A percentile compares a stretch with the other conserved stretches of the same genome.
phyloP scores from a whole-genome alignment of 2,329 filamentous ascomycete species.

The Lecanicillium sp. region DNA sequence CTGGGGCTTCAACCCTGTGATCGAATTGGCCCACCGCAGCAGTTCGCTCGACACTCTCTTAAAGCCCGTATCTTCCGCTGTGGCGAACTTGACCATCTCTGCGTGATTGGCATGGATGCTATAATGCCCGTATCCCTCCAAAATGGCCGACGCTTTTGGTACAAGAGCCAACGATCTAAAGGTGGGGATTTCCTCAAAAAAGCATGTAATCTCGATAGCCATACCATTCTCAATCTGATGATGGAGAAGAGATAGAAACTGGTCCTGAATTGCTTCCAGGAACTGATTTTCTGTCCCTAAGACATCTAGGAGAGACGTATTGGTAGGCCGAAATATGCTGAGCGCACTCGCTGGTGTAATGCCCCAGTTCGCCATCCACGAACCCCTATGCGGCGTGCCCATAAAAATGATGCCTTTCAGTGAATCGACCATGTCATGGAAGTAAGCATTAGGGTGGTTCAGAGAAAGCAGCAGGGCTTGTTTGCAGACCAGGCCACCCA shows the following conservation, averaged over 20 bases:
- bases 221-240: conserved; percentile 14
- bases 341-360: conserved; percentile 24
- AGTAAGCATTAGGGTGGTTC: conserved; percentile 24
- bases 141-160: conserved; percentile 24
- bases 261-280: conserved; percentile 20
- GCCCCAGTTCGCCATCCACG: conserved; percentile 29
- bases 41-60: conserved; percentile 22
- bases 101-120: conserved; percentile 27
- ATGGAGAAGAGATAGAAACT: conserved; percentile 25
- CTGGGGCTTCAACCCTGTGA: no score
- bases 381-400: conserved; percentile 32
- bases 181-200: conserved; percentile 30
- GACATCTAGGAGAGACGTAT: conserved; percentile 24
- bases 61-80: conserved; percentile 25
- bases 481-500: conserved; percentile 36
- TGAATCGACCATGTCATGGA: conserved; percentile 23
- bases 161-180: conserved; percentile 21
- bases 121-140: conserved; percentile 23
- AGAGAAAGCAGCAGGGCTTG: conserved; percentile 28
- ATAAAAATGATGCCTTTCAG: conserved; percentile 30
- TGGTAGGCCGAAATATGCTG: conserved; percentile 26
- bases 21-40: background rate
- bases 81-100: conserved; percentile 28
- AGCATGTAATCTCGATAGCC: conserved; percentile 25
- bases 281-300: conserved; percentile 22